Evolutionary conservation across 495 filamentous ascomycete genomes (phyloP).

Genomic region (Neurospora pannonica): DNA sequence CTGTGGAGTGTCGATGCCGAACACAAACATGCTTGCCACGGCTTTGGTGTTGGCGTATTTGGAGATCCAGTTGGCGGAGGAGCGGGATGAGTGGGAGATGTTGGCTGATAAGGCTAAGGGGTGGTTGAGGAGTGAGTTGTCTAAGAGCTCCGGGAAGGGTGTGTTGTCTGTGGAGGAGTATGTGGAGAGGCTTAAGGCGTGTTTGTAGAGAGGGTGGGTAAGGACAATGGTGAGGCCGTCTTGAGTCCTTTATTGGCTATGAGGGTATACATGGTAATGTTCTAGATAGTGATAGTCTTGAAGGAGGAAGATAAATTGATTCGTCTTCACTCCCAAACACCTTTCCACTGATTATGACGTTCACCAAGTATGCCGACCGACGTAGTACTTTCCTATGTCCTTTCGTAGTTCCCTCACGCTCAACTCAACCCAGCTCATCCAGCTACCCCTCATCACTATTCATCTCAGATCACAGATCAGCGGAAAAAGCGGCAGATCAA

Average conservation of each 20-base stretch:
- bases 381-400: background rate
- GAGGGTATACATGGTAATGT: background rate
- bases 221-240: background rate
- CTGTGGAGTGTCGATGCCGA: background rate
- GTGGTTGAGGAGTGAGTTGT: constrained; percentile 25
- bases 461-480: background rate
- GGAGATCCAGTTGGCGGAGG: constrained; percentile 25
- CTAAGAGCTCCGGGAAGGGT: background rate
- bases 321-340: background rate
- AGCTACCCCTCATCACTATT: background rate
- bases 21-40: constrained; percentile 30
- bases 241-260: background rate
- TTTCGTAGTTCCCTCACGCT: background rate
- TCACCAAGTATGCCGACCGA: background rate
- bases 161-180: constrained; percentile 3
- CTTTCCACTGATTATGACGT: background rate
- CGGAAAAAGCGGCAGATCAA: background rate
- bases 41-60: constrained; percentile 41
- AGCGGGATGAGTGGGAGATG: constrained; percentile 47
- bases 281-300: background rate
- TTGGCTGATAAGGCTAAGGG: constrained; percentile 38
- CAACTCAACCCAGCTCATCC: background rate
- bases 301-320: background rate
- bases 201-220: background rate
- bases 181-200: constrained; percentile 6